These are phyloP conservation scores for Trypanosoma platydactyli DNA, from an alignment of 208 protist genomes.

Conservation along the genomic window DNA sequence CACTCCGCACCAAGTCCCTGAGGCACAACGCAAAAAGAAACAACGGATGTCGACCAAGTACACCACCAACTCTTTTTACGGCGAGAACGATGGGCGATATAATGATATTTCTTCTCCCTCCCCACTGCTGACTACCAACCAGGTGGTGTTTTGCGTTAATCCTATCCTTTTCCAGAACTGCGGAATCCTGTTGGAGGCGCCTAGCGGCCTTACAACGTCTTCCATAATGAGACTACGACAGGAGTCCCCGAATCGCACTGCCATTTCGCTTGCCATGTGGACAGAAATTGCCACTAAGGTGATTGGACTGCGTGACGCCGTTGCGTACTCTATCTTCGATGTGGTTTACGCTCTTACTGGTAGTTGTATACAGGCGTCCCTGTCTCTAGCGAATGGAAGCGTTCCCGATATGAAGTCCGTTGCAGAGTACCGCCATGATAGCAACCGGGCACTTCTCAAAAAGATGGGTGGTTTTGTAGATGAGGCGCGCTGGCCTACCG, in stretches of 20 bases:
- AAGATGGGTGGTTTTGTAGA: slow-evolving; percentile 87
- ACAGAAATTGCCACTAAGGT: slow-evolving; percentile 66
- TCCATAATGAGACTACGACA: slow-evolving; percentile 74
- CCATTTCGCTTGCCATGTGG: slow-evolving; percentile 80
- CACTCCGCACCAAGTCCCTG: too few species aligned
- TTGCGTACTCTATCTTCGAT: slow-evolving; percentile 84
- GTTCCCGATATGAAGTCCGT: slow-evolving; percentile 34
- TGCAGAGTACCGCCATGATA: slow-evolving; percentile 81
- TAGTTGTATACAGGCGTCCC: slow-evolving; percentile 67
- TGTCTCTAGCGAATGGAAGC: slow-evolving; percentile 36
- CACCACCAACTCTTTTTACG: slow-evolving; percentile 12
- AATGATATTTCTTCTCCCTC: slow-evolving; percentile 23
- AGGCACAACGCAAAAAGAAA: neutral
- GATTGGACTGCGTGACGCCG: slow-evolving; percentile 59
- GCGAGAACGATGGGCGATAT: slow-evolving; percentile 24
- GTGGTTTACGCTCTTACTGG: slow-evolving; percentile 84
- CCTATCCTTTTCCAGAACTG: slow-evolving; percentile 83
- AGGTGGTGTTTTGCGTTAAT: slow-evolving; percentile 81
- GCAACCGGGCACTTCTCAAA: slow-evolving; percentile 69
- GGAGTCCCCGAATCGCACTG: slow-evolving; percentile 62
- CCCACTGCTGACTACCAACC: slow-evolving; percentile 26
- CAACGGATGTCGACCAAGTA: slow-evolving; percentile 25
- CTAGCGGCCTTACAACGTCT: slow-evolving; percentile 71
- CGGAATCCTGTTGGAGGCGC: slow-evolving; percentile 66
- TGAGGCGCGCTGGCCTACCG: slow-evolving; percentile 63